Evolutionary conservation across 1,284 basidiomycete species (phyloP).

Genomic region (Xerocomus tenax): DNA sequence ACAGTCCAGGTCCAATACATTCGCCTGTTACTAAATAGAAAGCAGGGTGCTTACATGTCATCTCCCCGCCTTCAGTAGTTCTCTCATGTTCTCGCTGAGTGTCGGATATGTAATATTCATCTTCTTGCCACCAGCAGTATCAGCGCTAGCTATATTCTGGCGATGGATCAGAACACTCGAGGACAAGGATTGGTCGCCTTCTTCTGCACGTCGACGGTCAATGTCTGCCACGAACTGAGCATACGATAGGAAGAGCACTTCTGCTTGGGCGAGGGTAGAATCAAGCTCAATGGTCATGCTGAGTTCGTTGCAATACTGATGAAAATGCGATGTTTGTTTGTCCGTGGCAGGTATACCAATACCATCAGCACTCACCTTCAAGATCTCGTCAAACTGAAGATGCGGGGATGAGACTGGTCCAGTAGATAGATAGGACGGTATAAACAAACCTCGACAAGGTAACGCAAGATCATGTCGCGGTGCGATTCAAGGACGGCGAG

Average conservation of each 20-base stretch:
- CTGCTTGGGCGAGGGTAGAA: constrained; percentile 84
- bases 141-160: constrained; percentile 7
- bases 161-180: constrained; percentile 27
- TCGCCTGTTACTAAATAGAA: constrained; percentile 1
- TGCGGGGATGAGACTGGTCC: constrained; percentile 8
- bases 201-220: constrained; percentile 63
- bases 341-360: background rate
- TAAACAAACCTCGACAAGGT: constrained; percentile 73
- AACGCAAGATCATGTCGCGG: constrained; percentile 86
- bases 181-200: constrained; percentile 14
- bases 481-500: constrained; percentile 91
- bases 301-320: constrained; percentile 83
- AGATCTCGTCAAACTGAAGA: constrained; percentile 68
- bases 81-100: constrained; percentile 52
- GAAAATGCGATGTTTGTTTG: constrained; percentile 4
- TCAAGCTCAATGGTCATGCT: constrained; percentile 92
- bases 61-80: constrained; percentile 41
- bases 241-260: constrained; percentile 85
- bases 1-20: constrained; percentile 12
- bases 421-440: background rate
- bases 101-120: constrained; percentile 32
- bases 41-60: constrained; percentile 7
- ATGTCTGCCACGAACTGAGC: constrained; percentile 81
- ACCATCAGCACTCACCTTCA: constrained; percentile 52
- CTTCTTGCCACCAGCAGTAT: constrained; percentile 9